Conservation (phyloP, 257 asterid species). For the Gentiana macrophylla region DNA sequence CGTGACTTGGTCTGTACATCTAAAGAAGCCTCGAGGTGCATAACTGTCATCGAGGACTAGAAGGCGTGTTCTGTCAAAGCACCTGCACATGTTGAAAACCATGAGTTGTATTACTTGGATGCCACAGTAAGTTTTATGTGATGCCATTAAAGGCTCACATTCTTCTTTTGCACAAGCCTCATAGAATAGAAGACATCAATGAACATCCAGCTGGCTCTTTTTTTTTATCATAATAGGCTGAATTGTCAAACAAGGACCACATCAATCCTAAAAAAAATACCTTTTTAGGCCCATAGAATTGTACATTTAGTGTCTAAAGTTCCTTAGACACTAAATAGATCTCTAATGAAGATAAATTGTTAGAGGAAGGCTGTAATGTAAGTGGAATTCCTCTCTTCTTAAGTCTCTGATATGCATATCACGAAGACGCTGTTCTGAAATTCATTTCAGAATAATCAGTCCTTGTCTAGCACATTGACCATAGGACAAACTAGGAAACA, state of each 20-base stretch:
- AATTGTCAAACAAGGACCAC: too few relatives aligned
- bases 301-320: too few relatives aligned
- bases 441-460: slow-evolving; percentile 8
- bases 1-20: not conserved
- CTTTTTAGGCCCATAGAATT: too few relatives aligned
- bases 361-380: slow-evolving; percentile 31
- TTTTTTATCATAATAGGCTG: too few relatives aligned
- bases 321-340: too few relatives aligned
- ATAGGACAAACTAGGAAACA: not conserved
- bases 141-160: too few relatives aligned
- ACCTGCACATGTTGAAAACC: slow-evolving; percentile 35
- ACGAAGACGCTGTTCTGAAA: slow-evolving; percentile 77
- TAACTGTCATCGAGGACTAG: slow-evolving; percentile 82
- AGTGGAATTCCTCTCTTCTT: slow-evolving; percentile 79
- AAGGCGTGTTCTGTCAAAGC: slow-evolving; percentile 72
- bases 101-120: not conserved
- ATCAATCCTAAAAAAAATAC: too few relatives aligned
- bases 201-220: too few relatives aligned
- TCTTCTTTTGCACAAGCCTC: too few relatives aligned
- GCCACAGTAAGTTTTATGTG: too few relatives aligned
- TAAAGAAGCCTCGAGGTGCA: slow-evolving; percentile 37
- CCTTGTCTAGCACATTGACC: not conserved
- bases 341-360: too few relatives aligned
- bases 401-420: slow-evolving; percentile 59
- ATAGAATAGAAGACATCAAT: too few relatives aligned